Evolutionary conservation across 805 yeast genomes (phyloP).

Genomic region (Starmera amethionina): DNA sequence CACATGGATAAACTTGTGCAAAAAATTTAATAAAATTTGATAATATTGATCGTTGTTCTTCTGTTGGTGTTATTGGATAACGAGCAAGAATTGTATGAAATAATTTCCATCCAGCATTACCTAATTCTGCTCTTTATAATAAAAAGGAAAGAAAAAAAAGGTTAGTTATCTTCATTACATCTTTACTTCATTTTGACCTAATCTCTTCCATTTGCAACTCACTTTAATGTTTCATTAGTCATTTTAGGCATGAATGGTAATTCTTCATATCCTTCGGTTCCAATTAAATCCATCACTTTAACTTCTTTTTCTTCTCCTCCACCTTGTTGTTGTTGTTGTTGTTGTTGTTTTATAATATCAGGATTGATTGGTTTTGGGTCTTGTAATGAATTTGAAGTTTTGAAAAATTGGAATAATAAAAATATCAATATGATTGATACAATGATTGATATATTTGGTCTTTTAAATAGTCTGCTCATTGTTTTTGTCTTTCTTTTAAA

Average conservation of each 20-base stretch:
- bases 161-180: no score
- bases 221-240: slow-evolving; percentile 70
- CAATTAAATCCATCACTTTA: neutral
- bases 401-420: slow-evolving; percentile 10
- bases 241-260: slow-evolving; percentile 72
- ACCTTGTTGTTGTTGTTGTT: neutral
- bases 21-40: slow-evolving; percentile 57
- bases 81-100: slow-evolving; percentile 89
- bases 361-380: slow-evolving; percentile 19
- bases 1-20: slow-evolving; percentile 93
- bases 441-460: slow-evolving; percentile 2
- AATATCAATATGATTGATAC: slow-evolving; percentile 6
- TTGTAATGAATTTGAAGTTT: slow-evolving; percentile 8
- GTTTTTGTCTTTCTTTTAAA: no score
- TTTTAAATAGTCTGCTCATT: slow-evolving; percentile 5
- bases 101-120: slow-evolving; percentile 83
- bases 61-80: slow-evolving; percentile 76
- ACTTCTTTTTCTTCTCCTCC: slow-evolving; percentile 25
- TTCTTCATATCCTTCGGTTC: slow-evolving; percentile 1
- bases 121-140: slow-evolving; percentile 66
- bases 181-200: no score
- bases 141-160: slow-evolving; percentile 7
- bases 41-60: slow-evolving; percentile 53
- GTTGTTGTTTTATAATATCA: neutral
- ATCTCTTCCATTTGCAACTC: no score